Evolutionary conservation across 2,329 filamentous ascomycete species (phyloP), one percentile per base, ranked within the genome.

Genomic region (Ophiosphaerella korrae): DNA sequence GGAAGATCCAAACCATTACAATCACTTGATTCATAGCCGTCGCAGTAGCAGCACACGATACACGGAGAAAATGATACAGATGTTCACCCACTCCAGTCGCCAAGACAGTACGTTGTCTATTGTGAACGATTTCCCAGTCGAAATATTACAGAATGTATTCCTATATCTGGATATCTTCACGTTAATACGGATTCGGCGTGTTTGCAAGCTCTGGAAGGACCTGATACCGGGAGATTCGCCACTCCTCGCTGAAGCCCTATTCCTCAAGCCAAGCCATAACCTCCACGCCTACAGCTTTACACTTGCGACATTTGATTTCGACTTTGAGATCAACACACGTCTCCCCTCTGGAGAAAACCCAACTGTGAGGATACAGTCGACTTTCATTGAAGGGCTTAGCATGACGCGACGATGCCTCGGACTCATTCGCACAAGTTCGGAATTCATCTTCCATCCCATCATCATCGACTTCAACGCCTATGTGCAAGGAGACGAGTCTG

Each of bases 1-100:
- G 21, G 42, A 34, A 21, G 35, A 31, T 37, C 29, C 35, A 35
- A 35, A 9, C 41, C 38, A 16, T 7, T n/a, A 9, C 24, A 23
- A 32, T 9, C 8, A 48, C 38, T 7, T 43, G 47, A 26, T 44
- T 45, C 41, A 45, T 40, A 57, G 24, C 29, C 55, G 55, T 7
- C 53, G 57, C 6, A 58, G 50, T 35, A 60, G 57, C 50, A 55
- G 51, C n/a, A 51, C 48, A 29, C 55, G 56, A 36, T 60, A 60
- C 37, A 55, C 57, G 13, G 55, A 55, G 26, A 53, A 51, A 23
- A 46, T 60, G 23, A 42, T 55, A 12, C 57, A 60, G 13, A 57
- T 53, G 47, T 55, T 60, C 40, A 37, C 34, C 5, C 29, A 34
- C 33, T 24, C 47, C 8, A 29, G 42, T 16, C 43, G 38, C 14